Evolutionary conservation across 208 protist species (phyloP).

Genomic region (Trichomonas tenax): DNA sequence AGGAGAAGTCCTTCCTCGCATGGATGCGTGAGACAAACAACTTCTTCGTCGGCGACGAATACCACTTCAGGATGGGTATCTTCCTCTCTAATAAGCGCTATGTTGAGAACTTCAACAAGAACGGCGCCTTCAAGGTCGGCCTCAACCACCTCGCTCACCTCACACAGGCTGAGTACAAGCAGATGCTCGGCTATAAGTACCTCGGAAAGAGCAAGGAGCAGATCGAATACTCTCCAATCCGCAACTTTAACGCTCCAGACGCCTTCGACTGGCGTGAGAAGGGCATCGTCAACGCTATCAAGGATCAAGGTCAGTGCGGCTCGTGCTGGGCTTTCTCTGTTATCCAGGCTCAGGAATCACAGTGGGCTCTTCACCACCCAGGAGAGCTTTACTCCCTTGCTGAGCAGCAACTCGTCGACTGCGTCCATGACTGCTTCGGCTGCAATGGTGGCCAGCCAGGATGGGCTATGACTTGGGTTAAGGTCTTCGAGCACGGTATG

Average conservation of each 20-base stretch:
- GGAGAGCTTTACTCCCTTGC: neutral
- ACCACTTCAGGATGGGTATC: neutral
- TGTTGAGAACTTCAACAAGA: neutral
- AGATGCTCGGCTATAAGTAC: neutral
- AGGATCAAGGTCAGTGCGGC: slow-evolving; percentile 52
- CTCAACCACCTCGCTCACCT: neutral
- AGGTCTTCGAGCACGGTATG: neutral
- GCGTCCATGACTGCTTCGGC: slow-evolving; percentile 16
- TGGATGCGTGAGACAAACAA: neutral
- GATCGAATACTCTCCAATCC: neutral
- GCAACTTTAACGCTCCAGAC: neutral
- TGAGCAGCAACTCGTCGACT: slow-evolving; percentile 33
- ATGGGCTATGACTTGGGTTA: neutral
- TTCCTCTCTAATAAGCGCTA: neutral
- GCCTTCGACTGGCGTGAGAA: slow-evolving; percentile 47
- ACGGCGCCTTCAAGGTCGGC: neutral
- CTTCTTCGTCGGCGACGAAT: neutral
- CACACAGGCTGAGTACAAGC: neutral
- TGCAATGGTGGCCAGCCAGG: neutral
- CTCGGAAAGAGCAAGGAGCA: neutral
- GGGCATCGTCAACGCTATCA: slow-evolving; percentile 42
- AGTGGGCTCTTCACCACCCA: neutral
- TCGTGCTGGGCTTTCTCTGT: slow-evolving; percentile 43
- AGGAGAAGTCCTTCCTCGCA: neutral
- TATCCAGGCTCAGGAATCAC: slow-evolving; percentile 39